Evolutionary conservation across 257 asterid genomes (phyloP).

Genomic region (Solanum microdontum): DNA sequence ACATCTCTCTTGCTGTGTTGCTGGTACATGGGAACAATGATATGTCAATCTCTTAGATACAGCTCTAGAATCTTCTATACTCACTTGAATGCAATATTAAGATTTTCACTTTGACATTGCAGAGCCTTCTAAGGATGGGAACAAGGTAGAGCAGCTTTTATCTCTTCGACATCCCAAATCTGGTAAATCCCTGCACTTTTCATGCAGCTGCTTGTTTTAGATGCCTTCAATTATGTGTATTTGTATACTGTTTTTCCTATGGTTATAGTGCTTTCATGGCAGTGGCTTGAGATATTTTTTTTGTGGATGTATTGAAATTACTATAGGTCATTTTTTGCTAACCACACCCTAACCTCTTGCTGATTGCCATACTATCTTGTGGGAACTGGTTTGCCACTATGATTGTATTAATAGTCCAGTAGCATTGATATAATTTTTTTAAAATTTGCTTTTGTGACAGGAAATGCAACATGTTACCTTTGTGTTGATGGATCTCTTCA

Average conservation of each 20-base stretch:
- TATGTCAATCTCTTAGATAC: neutral
- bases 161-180: slow-evolving; percentile 84
- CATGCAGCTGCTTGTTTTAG: neutral
- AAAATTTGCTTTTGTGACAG: slow-evolving; percentile 22
- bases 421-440: neutral
- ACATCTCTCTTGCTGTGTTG: neutral
- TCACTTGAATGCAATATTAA: slow-evolving; percentile 4
- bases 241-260: neutral
- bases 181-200: slow-evolving; percentile 27
- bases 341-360: neutral
- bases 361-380: neutral
- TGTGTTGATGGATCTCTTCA: slow-evolving; percentile 43
- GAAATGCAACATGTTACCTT: slow-evolving; percentile 50
- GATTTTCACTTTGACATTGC: slow-evolving; percentile 13
- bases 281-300: neutral
- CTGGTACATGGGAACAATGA: neutral
- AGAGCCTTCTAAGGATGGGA: slow-evolving; percentile 42
- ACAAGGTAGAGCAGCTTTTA: slow-evolving; percentile 31
- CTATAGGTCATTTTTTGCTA: neutral
- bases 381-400: neutral
- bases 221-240: neutral
- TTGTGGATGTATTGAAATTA: neutral
- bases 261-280: neutral
- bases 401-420: neutral
- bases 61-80: neutral